Conservation (phyloP, 2,329 filamentous ascomycete genomes). For the Microdochium nivale region DNA sequence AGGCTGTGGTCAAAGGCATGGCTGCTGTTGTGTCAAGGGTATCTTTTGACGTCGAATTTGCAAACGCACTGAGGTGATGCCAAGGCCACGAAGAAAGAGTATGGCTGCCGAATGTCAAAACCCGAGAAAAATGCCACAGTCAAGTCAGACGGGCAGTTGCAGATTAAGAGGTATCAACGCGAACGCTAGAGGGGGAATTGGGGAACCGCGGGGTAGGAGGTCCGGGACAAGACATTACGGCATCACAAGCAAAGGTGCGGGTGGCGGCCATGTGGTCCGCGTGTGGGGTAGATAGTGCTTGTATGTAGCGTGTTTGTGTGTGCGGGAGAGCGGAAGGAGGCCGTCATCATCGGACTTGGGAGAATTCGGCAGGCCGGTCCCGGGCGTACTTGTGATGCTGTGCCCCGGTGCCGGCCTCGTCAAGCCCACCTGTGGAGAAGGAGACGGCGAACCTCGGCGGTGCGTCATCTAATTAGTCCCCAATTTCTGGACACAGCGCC, state of each 20-base stretch:
- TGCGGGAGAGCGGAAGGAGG: no score
- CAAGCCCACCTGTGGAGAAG: background rate
- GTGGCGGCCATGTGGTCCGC: no score
- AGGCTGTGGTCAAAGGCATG: slow-evolving; percentile 40
- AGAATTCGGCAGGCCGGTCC: no score
- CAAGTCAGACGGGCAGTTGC: background rate
- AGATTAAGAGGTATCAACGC: background rate
- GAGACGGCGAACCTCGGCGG: background rate
- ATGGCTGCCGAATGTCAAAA: no score
- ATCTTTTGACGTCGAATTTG: background rate
- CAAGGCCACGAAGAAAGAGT: background rate
- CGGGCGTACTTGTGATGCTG: no score
- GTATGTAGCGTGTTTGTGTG: no score
- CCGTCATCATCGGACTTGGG: no score
- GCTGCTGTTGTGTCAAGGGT: background rate
- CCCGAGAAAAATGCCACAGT: background rate
- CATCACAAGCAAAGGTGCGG: background rate
- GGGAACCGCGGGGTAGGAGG: background rate
- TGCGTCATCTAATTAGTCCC: background rate
- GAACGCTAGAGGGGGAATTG: no score
- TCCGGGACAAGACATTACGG: background rate
- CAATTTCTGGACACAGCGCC: background rate
- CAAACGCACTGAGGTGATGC: background rate
- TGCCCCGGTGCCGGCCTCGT: background rate
- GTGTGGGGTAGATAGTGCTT: no score